These are phyloP conservation scores for Ustilago loliicola DNA, from an alignment of 1,284 basidiomycete genomes.

Conservation along the genomic window DNA sequence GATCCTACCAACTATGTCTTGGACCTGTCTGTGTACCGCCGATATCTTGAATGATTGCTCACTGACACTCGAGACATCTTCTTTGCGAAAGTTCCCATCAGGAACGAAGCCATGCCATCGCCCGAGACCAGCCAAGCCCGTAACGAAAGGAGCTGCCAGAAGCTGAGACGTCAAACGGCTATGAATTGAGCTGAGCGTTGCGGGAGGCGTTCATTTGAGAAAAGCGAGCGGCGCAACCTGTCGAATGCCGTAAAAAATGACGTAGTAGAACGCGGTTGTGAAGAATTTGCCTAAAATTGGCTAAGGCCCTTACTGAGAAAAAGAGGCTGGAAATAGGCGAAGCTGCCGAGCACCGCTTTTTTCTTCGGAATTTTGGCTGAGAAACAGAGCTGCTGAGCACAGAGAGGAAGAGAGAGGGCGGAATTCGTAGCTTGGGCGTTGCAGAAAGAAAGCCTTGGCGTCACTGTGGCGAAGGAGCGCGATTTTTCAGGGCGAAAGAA, in stretches of 20 bases:
- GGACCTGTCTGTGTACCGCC: not conserved
- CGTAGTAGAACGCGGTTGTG: slow-evolving; percentile 1
- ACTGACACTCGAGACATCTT: not conserved
- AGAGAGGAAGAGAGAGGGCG: not conserved
- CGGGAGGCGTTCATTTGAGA: not conserved
- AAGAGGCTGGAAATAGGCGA: not conserved
- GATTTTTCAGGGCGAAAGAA: not conserved
- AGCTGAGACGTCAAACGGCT: not conserved
- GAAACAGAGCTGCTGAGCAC: not conserved
- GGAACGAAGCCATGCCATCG: not conserved
- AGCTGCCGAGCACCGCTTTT: slow-evolving; percentile 22
- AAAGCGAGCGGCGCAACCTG: not conserved
- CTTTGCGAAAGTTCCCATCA: no score
- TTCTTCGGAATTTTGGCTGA: slow-evolving; percentile 3
- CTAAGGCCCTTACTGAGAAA: not conserved
- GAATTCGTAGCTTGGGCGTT: not conserved
- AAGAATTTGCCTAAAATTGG: slow-evolving; percentile 8
- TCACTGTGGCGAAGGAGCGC: slow-evolving; percentile 7
- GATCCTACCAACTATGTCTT: not conserved
- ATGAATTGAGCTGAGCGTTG: not conserved
- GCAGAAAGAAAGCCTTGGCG: slow-evolving; percentile 6
- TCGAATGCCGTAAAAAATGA: slow-evolving; percentile 9
- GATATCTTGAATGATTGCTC: not conserved
- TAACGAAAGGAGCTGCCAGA: not conserved
- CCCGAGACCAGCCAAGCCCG: not conserved